These are phyloP conservation scores for Fusarium lyarnte DNA, from an alignment of 2,329 filamentous ascomycete species.

Conservation along the genomic window DNA sequence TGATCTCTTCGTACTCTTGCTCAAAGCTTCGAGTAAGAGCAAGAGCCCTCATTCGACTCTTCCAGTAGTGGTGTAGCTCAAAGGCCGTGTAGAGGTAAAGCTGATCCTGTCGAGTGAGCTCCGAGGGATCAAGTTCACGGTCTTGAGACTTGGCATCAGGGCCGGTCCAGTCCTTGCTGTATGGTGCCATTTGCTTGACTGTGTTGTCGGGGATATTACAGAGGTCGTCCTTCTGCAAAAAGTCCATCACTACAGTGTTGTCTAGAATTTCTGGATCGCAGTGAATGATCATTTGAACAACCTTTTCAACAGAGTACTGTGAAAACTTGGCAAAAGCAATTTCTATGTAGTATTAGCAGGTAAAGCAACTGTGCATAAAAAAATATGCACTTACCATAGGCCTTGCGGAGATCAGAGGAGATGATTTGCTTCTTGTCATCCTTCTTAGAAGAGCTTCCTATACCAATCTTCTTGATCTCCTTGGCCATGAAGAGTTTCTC, in stretches of 20 bases:
- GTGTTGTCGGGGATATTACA: slow-evolving; percentile 93
- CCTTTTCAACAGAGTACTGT: slow-evolving; percentile 81
- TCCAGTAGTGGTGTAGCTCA: slow-evolving; percentile 98
- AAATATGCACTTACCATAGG: slow-evolving; percentile 68
- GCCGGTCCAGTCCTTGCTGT: slow-evolving; percentile 96
- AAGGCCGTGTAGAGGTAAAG: slow-evolving; percentile 93
- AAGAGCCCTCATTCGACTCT: slow-evolving; percentile 93
- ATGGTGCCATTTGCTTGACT: slow-evolving; percentile 90
- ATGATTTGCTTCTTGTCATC: slow-evolving; percentile 99
- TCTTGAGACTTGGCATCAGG: slow-evolving; percentile 80
- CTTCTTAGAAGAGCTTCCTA: slow-evolving; percentile 72
- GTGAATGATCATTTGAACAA: slow-evolving; percentile 94
- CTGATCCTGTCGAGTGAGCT: slow-evolving; percentile 94
- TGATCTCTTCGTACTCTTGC: slow-evolving; percentile 90
- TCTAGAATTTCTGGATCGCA: slow-evolving; percentile 91
- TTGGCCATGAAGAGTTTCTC: slow-evolving; percentile 98
- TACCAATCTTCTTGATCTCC: slow-evolving; percentile 89
- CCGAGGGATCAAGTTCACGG: slow-evolving; percentile 85
- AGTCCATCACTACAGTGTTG: slow-evolving; percentile 94
- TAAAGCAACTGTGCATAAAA: neutral
- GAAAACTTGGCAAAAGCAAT: slow-evolving; percentile 96
- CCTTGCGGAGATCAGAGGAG: slow-evolving; percentile 86
- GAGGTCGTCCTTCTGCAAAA: slow-evolving; percentile 90
- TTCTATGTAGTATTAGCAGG: slow-evolving; percentile 59
- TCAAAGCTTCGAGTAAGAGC: slow-evolving; percentile 86